Base-by-base conservation (phyloP, 306 rosid genomes). In the Medicago arabica region DNA sequence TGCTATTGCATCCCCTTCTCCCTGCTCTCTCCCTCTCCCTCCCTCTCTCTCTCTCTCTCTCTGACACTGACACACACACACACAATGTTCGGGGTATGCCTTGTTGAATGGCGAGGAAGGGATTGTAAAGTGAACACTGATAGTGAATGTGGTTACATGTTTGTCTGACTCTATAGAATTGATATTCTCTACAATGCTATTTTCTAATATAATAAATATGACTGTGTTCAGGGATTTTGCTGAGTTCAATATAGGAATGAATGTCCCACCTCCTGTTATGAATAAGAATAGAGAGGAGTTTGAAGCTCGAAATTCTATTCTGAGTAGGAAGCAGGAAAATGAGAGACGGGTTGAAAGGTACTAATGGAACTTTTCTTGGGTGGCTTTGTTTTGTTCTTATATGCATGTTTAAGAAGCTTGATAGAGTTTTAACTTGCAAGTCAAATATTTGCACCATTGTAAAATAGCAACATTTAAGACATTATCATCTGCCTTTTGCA, bases 241-340 rank as follows among this genome's bases (percentile, higher is more conserved):
- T 31, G 96, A 90, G 17, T 89, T 89, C 36, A 54, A 87, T 51
- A 92, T 89, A 91, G 88, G 86, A 38, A 83, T 87, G 93, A 87
- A 89, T 80, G 89, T 54, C 69, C 96, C 90, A 23, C 92, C 87
- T 80, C 96, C 96, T 7, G 75, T 84, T 71, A 87, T 90, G 97
- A 90, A 43, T 43, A 11, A 11, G 97, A 91, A 96, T 86, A 78
- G 96, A 74, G 97, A 96, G 80, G 96, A 96, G 81, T 96, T 96
- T 79, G 99, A 96, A 80, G 96, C 96, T 67, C 85, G 96, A 71
- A 92, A 96, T 82, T 94, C 96, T 74, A 89, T 83, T 80, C 19
- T 89, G 85, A 89, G 90, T 1, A 1, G 34, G 85, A 96, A 89
- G 86, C 99, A 88, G 34, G 99, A 96, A 82, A 89, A 78, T 82